Percentiles rank a stretch among this genome's conserved stretches.
Evolutionary conservation across 352 stramenopile genomes (phyloP).

Genomic region (Phytophthora melonis): DNA sequence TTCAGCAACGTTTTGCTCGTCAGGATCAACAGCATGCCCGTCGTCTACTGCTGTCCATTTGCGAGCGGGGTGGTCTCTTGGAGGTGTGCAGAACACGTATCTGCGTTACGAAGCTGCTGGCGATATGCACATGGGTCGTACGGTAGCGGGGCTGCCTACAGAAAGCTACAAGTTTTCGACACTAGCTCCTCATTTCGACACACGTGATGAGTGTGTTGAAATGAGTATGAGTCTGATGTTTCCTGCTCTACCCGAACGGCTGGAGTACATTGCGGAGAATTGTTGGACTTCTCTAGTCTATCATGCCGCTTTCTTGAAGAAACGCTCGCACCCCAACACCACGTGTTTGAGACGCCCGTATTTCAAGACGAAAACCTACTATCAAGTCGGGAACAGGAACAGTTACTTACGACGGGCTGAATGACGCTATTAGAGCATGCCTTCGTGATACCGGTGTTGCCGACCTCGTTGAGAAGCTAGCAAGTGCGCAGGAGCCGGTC

Average conservation of each 20-base stretch:
- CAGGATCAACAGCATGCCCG: neutral
- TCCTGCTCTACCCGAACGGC: neutral
- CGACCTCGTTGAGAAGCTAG: no score
- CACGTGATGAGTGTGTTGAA: neutral
- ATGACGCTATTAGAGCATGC: no score
- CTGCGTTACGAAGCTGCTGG: neutral
- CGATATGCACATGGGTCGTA: neutral
- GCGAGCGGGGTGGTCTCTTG: neutral
- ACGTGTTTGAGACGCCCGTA: neutral
- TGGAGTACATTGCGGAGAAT: neutral
- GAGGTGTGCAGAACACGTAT: neutral
- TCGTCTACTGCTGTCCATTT: neutral
- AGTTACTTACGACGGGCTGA: no score
- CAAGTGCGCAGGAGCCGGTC: no score
- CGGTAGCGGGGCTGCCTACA: neutral
- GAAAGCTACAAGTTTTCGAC: neutral
- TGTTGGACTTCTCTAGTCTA: neutral
- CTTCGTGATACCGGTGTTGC: no score
- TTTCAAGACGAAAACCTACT: neutral
- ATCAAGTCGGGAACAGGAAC: neutral
- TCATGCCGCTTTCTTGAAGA: neutral
- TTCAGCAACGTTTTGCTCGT: neutral
- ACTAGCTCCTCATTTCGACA: neutral
- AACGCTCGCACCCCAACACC: neutral
- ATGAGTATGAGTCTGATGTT: neutral